Evolutionary conservation across 106 monocot species (phyloP).

Genomic region (Cymbidium sinense): DNA sequence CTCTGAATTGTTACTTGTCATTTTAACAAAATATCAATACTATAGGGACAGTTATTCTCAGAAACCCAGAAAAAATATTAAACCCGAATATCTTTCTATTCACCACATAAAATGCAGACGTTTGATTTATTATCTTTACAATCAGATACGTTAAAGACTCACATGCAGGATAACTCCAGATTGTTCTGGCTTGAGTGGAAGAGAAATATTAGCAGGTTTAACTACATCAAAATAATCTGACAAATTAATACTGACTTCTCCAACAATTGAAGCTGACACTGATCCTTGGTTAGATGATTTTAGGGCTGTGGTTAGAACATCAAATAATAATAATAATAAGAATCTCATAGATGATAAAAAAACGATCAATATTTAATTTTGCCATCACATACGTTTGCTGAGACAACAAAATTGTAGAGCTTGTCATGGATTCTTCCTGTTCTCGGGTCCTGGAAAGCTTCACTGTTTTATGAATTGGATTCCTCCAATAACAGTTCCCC

Average conservation of each 20-base stretch:
- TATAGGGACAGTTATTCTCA: too few relatives aligned
- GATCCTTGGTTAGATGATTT: conserved; percentile 45
- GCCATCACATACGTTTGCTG: conserved; percentile 36
- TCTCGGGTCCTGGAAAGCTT: conserved; percentile 59
- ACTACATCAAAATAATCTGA: conserved; percentile 56
- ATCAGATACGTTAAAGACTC: conserved; percentile 23
- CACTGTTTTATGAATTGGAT: conserved; percentile 62
- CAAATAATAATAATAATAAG: neutral
- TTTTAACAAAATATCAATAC: neutral
- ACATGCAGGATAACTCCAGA: conserved; percentile 71
- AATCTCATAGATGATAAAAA: neutral
- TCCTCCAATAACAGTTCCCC: conserved; percentile 64
- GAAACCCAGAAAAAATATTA: too few relatives aligned
- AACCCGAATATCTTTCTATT: neutral
- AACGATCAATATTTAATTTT: neutral
- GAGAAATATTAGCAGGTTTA: conserved; percentile 54
- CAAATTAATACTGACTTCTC: conserved; percentile 63
- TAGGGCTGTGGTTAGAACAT: neutral
- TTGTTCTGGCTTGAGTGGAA: conserved; percentile 60
- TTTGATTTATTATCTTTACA: too few relatives aligned
- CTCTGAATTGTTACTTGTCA: conserved; percentile 78
- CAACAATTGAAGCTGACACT: conserved; percentile 45
- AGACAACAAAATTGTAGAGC: conserved; percentile 70
- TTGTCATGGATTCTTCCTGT: conserved; percentile 69
- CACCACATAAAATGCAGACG: too few relatives aligned